Base-by-base conservation (phyloP, 805 yeast species). In the Wickerhamomyces chaumierensis region DNA sequence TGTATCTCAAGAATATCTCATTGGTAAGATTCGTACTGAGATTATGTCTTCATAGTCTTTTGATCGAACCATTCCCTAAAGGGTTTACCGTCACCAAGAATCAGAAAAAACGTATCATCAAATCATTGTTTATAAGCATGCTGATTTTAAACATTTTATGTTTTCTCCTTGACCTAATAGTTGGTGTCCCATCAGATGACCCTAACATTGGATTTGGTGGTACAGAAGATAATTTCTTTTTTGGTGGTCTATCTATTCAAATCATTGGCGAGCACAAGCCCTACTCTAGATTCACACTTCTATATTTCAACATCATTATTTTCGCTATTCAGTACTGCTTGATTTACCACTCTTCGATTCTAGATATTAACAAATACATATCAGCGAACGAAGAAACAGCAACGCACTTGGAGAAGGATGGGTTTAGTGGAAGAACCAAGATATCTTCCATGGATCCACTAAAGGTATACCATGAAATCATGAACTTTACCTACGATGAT, bases 181-280 rank as follows among this genome's bases (percentile, higher is more conserved):
- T 57, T 11, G 59, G 63, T 7, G 48, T 60, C 18, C 50, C 51
- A 1, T 36, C 40, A 9, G 34, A 34, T 23, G 49, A 46, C 6
- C 41, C 44, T 4, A 53, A 55, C 1, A 55, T 55, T 9, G 28
- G 31, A 15, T 19, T 34, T 3, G 40, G 35, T 9, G 14, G 14
- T 7, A 19, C 25, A 12, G 25, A 15, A 4, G 13, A 11, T 3
- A 17, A 18, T 3, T 42, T 36, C 29, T 51, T 53, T 2, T 55
- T 62, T 44, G 73, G 74, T 1, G 48, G 60, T n/a, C 41, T 64
- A 16, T 48, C 63, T 3, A 36, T 71, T 19, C 71, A 69, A 42
- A 45, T 71, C 16, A 64, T 72, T 18, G 80, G 80, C 0, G 78
- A 73, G 40, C 44, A 45, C 23, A 49, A 55, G 27, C 68, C 60